phyloP scores from a whole-genome alignment of 345 rosid species.

The Gossypium sturtianum region DNA sequence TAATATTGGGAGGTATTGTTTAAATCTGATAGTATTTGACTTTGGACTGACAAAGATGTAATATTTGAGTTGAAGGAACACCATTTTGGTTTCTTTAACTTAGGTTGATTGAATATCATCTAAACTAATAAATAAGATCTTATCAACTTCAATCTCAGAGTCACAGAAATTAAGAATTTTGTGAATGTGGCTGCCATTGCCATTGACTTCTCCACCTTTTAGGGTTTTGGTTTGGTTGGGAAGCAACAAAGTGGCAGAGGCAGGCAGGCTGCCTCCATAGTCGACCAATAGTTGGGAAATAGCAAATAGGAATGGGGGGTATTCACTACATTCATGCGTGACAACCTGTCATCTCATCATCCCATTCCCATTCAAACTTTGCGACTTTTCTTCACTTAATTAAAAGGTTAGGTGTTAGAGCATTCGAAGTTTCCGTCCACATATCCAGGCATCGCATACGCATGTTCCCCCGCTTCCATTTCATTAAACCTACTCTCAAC shows the following conservation, averaged over 20 bases:
- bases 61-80: background rate
- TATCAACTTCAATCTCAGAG: background rate
- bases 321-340: slow-evolving; percentile 1
- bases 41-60: background rate
- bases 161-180: background rate
- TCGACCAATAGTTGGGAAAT: background rate
- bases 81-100: background rate
- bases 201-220: slow-evolving; percentile 1
- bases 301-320: background rate
- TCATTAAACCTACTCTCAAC: background rate
- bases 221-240: no score
- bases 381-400: background rate
- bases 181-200: background rate
- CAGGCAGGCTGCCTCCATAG: background rate
- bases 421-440: slow-evolving; percentile 11
- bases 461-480: background rate
- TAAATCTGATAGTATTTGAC: background rate
- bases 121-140: background rate
- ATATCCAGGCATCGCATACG: background rate
- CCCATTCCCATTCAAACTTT: slow-evolving; percentile 11
- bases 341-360: slow-evolving; percentile 18
- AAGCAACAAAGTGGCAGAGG: no score
- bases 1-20: background rate
- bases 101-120: background rate
- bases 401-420: slow-evolving; percentile 15